Percentiles rank a stretch among this genome's conserved stretches.
These are phyloP conservation scores for Centella asiatica DNA, from an alignment of 129 eudicot genomes.

Conservation along the genomic window DNA sequence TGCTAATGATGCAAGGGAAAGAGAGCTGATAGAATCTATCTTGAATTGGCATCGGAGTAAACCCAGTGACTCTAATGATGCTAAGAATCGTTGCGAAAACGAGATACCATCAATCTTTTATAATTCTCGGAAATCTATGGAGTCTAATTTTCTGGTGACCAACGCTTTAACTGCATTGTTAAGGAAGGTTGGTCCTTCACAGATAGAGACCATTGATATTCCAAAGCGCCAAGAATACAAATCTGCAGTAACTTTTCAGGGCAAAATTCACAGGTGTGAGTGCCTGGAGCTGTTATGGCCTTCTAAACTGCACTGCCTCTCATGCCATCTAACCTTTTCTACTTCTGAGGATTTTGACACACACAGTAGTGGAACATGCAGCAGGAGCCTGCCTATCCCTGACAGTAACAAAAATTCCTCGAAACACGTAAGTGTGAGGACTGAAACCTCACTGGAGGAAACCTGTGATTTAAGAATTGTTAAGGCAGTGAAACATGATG, in stretches of 20 bases:
- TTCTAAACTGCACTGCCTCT: slow-evolving; percentile 56
- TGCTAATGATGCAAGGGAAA: slow-evolving; percentile 52
- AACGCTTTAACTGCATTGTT: slow-evolving; percentile 53
- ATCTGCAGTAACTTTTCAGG: slow-evolving; percentile 19
- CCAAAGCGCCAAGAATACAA: slow-evolving; percentile 24
- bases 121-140: slow-evolving; percentile 19
- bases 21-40: slow-evolving; percentile 66
- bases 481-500: slow-evolving; percentile 14
- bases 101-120: slow-evolving; percentile 4
- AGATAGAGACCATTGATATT: slow-evolving; percentile 13
- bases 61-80: slow-evolving; percentile 12
- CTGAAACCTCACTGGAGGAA: slow-evolving; percentile 12
- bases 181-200: slow-evolving; percentile 42
- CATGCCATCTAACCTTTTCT: slow-evolving; percentile 60
- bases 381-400: slow-evolving; percentile 8
- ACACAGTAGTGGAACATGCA: slow-evolving; percentile 43
- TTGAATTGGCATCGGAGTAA: slow-evolving; percentile 44
- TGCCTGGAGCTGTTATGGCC: slow-evolving; percentile 71
- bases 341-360: slow-evolving; percentile 37
- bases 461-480: slow-evolving; percentile 3
- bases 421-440: slow-evolving; percentile 10
- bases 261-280: slow-evolving; percentile 46
- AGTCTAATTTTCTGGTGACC: slow-evolving; percentile 31
- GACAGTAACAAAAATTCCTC: slow-evolving; percentile 21
- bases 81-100: slow-evolving; percentile 11